Base-by-base conservation (phyloP, 768 basidiomycete species). In the Mrakia gelida region DNA sequence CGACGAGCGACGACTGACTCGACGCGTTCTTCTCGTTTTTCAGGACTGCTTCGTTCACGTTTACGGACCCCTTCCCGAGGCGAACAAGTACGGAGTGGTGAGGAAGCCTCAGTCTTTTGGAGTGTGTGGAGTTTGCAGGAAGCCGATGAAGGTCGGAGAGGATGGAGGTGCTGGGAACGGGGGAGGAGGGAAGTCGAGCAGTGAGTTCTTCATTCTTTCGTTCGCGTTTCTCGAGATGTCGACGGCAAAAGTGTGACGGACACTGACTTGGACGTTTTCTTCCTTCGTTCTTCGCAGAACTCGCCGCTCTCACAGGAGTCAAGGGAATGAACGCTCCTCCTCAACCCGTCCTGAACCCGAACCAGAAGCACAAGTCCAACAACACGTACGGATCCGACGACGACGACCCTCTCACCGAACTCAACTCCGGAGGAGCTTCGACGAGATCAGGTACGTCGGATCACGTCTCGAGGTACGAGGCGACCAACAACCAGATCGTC, bases 31-130 rank as follows among this genome's bases (percentile, higher is more conserved):
- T 8, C n/a, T n/a, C 77, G 73, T 77, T 76, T 77, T 30, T 4
- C 74, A 96, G 92, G 96, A 94, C 23, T 99, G 97, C 85, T 98
- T 98, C 84, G 92, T 91, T 23, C 94, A 94, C 9, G 96, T 98
- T 6, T 99, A 99, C 84, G 96, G 95, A 21, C 93, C 93, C 8
- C 91, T 92, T 6, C 84, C 84, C 10, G 71, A 73, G 59, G 54
- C 72, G 54, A 67, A 73, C 41, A 56, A 89, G 10, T 87, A 91
- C 38, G 86, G 89, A 84, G 90, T 92, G 85, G 87, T 92, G 91
- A 93, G 80, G 61, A 76, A 68, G 23, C 54, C 78, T 16, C 80
- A 80, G 10, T 79, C 81, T 82, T 86, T 97, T 32, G 97, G 97
- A 28, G 93, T 99, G 26, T 99, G 97, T 81, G 97, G 97, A 56